These are phyloP conservation scores for Xerocomus brunneocitrinus DNA, from an alignment of 768 basidiomycete species.

Conservation along the genomic window DNA sequence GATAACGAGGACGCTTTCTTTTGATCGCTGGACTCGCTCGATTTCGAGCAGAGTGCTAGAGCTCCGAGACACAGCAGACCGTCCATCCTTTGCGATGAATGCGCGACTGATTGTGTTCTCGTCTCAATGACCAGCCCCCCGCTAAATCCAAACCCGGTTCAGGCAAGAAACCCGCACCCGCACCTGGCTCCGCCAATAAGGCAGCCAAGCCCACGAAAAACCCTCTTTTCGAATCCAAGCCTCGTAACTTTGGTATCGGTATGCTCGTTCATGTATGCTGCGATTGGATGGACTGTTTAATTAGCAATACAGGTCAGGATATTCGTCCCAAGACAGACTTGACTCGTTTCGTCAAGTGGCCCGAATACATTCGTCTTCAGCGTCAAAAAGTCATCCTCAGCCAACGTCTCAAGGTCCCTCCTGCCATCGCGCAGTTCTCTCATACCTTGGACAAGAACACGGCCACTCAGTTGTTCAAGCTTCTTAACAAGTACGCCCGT, in stretches of 20 bases:
- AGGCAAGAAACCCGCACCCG: slow-evolving; percentile 81
- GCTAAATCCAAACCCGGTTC: slow-evolving; percentile 59
- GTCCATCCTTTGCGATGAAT: slow-evolving; percentile 23
- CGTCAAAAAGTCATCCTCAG: slow-evolving; percentile 97
- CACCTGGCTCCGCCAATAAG: slow-evolving; percentile 79
- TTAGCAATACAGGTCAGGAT: slow-evolving; percentile 70
- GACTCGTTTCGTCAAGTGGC: slow-evolving; percentile 99
- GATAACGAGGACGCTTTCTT: slow-evolving; percentile 36
- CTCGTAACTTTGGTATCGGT: slow-evolving; percentile 97
- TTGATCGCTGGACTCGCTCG: slow-evolving; percentile 39
- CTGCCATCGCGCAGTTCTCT: slow-evolving; percentile 97
- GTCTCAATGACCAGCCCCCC: slow-evolving; percentile 91
- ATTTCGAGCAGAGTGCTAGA: slow-evolving; percentile 40
- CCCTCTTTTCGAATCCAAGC: slow-evolving; percentile 87
- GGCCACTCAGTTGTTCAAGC: slow-evolving; percentile 95
- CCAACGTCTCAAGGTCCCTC: slow-evolving; percentile 97
- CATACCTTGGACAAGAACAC: slow-evolving; percentile 99
- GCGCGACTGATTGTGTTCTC: slow-evolving; percentile 43
- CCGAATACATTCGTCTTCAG: slow-evolving; percentile 96
- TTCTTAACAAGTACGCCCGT: slow-evolving; percentile 75
- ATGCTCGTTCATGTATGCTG: slow-evolving; percentile 16
- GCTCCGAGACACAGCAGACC: slow-evolving; percentile 44
- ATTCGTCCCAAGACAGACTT: slow-evolving; percentile 85
- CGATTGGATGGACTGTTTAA: not conserved
- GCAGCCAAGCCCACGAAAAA: slow-evolving; percentile 77